A percentile compares a stretch with the other conserved stretches of the same genome.
phyloP scores from a whole-genome alignment of 768 basidiomycete genomes.

The Amanita subjunquillea region DNA sequence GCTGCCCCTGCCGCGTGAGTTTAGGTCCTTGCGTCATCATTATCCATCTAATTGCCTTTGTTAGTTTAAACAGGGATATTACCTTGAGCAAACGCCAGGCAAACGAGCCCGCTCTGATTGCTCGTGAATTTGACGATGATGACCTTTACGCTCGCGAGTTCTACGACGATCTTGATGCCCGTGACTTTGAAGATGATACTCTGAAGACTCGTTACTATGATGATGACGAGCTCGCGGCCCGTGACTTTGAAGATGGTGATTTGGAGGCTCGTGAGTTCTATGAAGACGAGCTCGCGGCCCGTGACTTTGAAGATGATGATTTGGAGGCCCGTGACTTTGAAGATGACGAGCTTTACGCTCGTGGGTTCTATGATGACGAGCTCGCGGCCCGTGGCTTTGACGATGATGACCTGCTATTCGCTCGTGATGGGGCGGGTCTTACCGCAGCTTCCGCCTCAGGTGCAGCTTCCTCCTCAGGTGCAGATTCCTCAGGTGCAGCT shows the following conservation, averaged over 20 bases:
- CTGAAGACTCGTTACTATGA: neutral
- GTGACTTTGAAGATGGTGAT: neutral
- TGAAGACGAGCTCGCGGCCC: neutral
- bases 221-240: neutral
- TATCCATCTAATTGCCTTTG: too few relatives aligned
- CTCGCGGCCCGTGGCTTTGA: neutral
- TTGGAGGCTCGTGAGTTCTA: neutral
- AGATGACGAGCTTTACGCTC: neutral
- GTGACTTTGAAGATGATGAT: neutral
- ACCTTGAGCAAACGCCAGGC: neutral
- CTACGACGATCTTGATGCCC: neutral
- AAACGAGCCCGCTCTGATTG: neutral
- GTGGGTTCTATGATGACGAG: neutral
- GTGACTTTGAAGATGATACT: neutral
- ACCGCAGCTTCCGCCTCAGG: too few relatives aligned
- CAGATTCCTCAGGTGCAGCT: too few relatives aligned
- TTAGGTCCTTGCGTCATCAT: too few relatives aligned
- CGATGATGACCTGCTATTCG: neutral
- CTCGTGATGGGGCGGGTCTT: neutral
- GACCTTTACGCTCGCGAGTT: neutral
- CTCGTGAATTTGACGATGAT: neutral
- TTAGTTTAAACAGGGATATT: neutral
- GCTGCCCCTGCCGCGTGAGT: conserved; percentile 1
- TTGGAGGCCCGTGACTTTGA: neutral
- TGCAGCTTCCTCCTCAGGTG: too few relatives aligned